Conservation (phyloP, 345 rosid species). For the Lepidium aucheri region DNA sequence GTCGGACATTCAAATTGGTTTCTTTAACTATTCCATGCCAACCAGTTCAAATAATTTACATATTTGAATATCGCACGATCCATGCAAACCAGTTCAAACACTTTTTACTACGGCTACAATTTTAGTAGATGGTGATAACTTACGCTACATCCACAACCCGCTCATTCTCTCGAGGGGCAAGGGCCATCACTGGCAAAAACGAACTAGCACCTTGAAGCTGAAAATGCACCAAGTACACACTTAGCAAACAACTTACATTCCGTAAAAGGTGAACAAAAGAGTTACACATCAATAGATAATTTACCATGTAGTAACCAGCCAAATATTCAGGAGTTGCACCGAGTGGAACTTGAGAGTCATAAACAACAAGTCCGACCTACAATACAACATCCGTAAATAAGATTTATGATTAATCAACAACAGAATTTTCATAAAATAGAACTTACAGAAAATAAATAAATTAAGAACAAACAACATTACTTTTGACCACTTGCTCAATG, state of each 20-base stretch:
- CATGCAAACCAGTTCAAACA: not conserved
- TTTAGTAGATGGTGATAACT: constrained; percentile 27
- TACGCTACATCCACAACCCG: constrained; percentile 93
- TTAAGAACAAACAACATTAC: constrained; percentile 29
- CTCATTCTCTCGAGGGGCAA: constrained; percentile 94
- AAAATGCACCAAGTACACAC: not conserved
- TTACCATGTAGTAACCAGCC: constrained; percentile 93
- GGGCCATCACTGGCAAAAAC: constrained; percentile 96
- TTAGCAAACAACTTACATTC: not conserved
- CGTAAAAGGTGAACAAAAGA: not conserved
- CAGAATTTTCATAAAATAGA: not conserved
- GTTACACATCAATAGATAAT: not conserved
- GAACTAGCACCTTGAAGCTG: constrained; percentile 98
- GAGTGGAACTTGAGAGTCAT: constrained; percentile 90
- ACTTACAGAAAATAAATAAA: not conserved
- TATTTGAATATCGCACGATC: not conserved
- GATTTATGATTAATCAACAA: not conserved
- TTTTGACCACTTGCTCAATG: constrained; percentile 96
- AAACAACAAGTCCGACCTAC: constrained; percentile 88
- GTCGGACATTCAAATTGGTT: not conserved
- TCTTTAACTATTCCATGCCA: not conserved
- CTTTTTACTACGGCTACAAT: not conserved
- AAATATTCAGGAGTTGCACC: constrained; percentile 98
- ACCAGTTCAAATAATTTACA: not conserved
- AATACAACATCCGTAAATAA: not conserved